Evolutionary conservation across 306 rosid genomes (phyloP).

Genomic region (Senna siamea): DNA sequence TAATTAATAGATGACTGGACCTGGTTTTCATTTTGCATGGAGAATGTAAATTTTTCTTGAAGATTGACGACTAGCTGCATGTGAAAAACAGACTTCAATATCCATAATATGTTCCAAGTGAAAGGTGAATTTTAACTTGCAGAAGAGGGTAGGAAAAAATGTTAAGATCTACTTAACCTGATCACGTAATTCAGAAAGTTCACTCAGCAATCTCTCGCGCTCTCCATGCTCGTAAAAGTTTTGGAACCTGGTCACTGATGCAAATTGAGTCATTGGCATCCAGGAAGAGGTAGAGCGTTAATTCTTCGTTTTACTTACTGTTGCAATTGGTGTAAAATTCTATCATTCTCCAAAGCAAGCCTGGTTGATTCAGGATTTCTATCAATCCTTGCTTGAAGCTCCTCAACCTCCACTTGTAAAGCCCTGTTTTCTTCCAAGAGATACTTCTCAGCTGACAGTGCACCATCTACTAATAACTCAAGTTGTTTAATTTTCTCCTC

Average conservation of each 20-base stretch:
- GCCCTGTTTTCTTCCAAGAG: conserved; percentile 76
- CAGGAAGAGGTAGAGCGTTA: conserved; percentile 32
- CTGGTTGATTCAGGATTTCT: conserved; percentile 59
- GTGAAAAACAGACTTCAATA: conserved; percentile 34
- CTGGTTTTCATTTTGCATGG: conserved; percentile 55
- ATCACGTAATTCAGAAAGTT: conserved; percentile 77
- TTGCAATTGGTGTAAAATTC: conserved; percentile 64
- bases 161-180: conserved; percentile 54
- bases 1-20: conserved; percentile 46
- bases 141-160: conserved; percentile 19
- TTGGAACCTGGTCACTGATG: conserved; percentile 61
- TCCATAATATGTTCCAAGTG: conserved; percentile 34
- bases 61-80: conserved; percentile 63
- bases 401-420: conserved; percentile 62
- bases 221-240: conserved; percentile 78
- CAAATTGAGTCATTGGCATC: conserved; percentile 45
- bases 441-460: conserved; percentile 69
- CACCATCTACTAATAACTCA: conserved; percentile 67
- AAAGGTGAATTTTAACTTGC: conserved; percentile 33
- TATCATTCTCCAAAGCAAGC: conserved; percentile 64
- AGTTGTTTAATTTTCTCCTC: conserved; percentile 81
- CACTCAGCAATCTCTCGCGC: conserved; percentile 73
- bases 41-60: conserved; percentile 50
- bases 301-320: conserved; percentile 53
- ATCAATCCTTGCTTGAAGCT: conserved; percentile 62